Percentiles rank a stretch among this genome's conserved stretches.
phyloP scores from a whole-genome alignment of 73 alveolate genomes.

The Stentor roeselii region DNA sequence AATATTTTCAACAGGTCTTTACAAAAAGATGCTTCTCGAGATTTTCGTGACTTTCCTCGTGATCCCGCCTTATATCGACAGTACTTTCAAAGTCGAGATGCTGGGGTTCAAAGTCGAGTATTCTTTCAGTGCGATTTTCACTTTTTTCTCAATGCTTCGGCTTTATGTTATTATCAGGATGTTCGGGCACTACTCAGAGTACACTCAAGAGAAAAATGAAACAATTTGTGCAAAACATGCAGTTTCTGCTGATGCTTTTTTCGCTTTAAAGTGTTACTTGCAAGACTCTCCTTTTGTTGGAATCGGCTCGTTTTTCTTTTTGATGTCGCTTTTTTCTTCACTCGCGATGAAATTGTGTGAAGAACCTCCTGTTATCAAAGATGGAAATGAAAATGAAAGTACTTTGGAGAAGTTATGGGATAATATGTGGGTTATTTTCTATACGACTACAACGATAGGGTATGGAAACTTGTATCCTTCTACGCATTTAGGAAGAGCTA shows the following conservation, averaged over 20 bases:
- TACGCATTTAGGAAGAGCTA: slow-evolving; percentile 14
- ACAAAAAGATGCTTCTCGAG: background rate
- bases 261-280: background rate
- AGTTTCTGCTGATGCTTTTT: background rate
- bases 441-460: slow-evolving; percentile 14
- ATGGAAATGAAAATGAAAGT: background rate
- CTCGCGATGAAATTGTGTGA: background rate
- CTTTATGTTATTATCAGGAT: background rate
- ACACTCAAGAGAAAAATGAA: slow-evolving; percentile 11
- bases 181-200: background rate
- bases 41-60: background rate
- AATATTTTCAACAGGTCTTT: background rate
- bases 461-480: slow-evolving; percentile 8
- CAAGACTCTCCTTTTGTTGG: slow-evolving; percentile 11
- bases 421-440: background rate
- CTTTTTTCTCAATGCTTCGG: background rate
- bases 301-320: background rate
- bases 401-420: background rate
- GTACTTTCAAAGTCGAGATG: background rate
- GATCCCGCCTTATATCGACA: background rate
- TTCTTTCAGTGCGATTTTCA: background rate
- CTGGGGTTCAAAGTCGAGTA: background rate
- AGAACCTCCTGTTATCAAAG: background rate
- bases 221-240: background rate
- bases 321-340: slow-evolving; percentile 1